These are phyloP conservation scores for Wallemia mellicola DNA, from an alignment of 1,284 basidiomycete species.

Conservation along the genomic window DNA sequence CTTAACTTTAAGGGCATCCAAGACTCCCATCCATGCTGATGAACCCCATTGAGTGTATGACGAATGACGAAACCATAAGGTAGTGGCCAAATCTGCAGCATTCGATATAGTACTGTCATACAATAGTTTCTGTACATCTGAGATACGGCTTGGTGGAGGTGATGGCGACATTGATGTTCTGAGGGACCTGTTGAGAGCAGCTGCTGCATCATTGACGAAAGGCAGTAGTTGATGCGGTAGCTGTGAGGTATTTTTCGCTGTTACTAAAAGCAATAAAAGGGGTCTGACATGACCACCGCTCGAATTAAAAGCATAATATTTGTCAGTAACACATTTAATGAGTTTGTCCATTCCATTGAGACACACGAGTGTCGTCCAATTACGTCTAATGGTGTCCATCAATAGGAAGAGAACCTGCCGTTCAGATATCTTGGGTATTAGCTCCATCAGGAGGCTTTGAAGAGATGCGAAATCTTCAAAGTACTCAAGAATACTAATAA, in stretches of 20 bases:
- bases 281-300: not conserved
- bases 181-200: not conserved
- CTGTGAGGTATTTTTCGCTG: not conserved
- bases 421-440: not conserved
- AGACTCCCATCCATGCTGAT: not conserved
- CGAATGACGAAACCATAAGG: not conserved
- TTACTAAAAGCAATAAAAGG: not conserved
- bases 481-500: not conserved
- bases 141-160: not conserved
- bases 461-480: not conserved
- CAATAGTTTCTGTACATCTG: not conserved
- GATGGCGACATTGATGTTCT: not conserved
- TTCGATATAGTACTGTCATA: not conserved
- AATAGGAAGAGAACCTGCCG: not conserved
- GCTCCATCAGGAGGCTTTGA: not conserved
- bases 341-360: not conserved
- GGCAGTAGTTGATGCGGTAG: not conserved
- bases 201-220: not conserved
- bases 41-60: not conserved
- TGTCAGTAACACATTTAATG: not conserved
- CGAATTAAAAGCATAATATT: not conserved
- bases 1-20: not conserved
- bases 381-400: not conserved
- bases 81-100: not conserved
- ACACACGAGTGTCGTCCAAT: not conserved